These are phyloP conservation scores for Ustilago cynodontis DNA, from an alignment of 1,284 basidiomycete species.

Conservation along the genomic window DNA sequence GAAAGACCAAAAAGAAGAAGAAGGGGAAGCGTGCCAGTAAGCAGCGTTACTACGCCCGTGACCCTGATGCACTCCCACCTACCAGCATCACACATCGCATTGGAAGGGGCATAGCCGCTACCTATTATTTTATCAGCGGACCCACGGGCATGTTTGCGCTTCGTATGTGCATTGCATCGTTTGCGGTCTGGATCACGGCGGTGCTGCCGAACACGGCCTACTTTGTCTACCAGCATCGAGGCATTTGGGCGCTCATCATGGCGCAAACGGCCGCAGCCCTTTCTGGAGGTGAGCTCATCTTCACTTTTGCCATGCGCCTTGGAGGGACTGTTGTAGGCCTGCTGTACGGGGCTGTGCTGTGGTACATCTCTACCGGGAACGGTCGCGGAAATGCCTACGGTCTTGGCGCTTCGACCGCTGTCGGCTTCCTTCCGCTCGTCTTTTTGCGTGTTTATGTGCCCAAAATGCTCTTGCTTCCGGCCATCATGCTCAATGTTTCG, in stretches of 20 bases:
- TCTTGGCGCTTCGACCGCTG: constrained; percentile 77
- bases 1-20: constrained; percentile 9
- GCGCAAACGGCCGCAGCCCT: constrained; percentile 61
- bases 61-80: constrained; percentile 82
- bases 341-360: constrained; percentile 78
- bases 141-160: constrained; percentile 77
- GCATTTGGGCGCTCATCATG: constrained; percentile 67
- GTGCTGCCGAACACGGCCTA: constrained; percentile 41
- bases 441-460: constrained; percentile 80
- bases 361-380: constrained; percentile 76
- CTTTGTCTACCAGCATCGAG: constrained; percentile 66
- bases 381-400: constrained; percentile 76
- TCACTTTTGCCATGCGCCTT: constrained; percentile 56
- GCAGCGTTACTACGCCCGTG: constrained; percentile 71
- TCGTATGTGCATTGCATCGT: constrained; percentile 74
- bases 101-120: constrained; percentile 50
- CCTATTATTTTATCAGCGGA: constrained; percentile 33
- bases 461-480: constrained; percentile 77
- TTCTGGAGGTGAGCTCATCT: constrained; percentile 62
- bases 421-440: constrained; percentile 77
- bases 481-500: constrained; percentile 80
- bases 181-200: constrained; percentile 76
- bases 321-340: constrained; percentile 70
- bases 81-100: constrained; percentile 45
- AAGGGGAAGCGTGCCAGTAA: constrained; percentile 14